Conservation (phyloP, 2,329 filamentous ascomycete species). For the Trichoderma guizhouense region DNA sequence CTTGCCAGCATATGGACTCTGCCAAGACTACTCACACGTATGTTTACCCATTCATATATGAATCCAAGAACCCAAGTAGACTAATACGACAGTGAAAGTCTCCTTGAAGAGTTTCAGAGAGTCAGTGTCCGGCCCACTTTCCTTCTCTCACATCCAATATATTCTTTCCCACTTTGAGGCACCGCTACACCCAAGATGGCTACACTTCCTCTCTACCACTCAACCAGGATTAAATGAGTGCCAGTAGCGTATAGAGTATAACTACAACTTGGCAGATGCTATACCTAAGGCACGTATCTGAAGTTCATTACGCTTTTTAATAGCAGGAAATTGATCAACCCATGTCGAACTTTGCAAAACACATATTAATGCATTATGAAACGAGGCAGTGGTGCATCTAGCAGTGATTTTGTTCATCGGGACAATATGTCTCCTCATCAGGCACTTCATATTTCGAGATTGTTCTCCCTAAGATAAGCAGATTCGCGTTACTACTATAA, state of each 20-base stretch:
- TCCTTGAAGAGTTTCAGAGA: neutral
- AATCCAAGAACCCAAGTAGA: neutral
- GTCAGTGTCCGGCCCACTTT: neutral
- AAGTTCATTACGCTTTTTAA: no score
- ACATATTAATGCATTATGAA: no score
- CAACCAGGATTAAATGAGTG: neutral
- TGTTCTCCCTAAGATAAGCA: no score
- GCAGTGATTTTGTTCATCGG: no score
- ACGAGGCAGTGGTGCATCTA: no score
- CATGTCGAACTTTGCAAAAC: no score
- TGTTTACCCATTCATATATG: neutral
- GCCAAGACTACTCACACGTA: neutral
- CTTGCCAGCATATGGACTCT: neutral
- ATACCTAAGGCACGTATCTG: no score
- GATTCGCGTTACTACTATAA: no score
- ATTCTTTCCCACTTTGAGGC: neutral
- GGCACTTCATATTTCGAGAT: no score
- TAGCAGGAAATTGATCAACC: no score
- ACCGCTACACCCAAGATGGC: neutral
- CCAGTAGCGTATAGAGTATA: neutral
- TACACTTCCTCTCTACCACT: neutral
- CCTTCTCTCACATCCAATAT: neutral
- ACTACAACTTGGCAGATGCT: no score
- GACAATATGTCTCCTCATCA: no score
- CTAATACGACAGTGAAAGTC: neutral